Evolutionary conservation across 352 stramenopile species (phyloP).

Genomic region (Phytophthora litchii): DNA sequence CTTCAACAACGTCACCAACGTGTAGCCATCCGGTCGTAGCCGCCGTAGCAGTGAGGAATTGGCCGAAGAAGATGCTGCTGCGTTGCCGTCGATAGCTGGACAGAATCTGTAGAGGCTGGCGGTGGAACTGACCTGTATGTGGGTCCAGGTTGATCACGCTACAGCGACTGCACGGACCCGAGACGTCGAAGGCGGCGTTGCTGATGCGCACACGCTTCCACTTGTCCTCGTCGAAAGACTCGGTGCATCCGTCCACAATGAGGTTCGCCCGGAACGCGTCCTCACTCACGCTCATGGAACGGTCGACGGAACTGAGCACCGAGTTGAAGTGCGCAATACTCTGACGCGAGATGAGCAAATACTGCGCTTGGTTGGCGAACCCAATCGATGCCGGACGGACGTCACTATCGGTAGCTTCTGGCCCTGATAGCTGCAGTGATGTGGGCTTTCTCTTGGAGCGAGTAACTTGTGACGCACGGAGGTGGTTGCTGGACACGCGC

Average conservation of each 20-base stretch:
- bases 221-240: constrained; percentile 76
- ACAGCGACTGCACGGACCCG: constrained; percentile 77
- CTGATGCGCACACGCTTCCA: constrained; percentile 62
- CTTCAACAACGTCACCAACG: constrained; percentile 35
- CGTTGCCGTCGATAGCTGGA: constrained; percentile 74
- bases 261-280: constrained; percentile 80
- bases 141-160: constrained; percentile 88
- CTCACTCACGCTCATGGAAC: constrained; percentile 48
- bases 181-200: constrained; percentile 53
- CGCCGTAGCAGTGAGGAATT: constrained; percentile 59
- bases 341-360: constrained; percentile 61
- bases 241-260: constrained; percentile 64
- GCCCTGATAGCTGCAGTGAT: neutral
- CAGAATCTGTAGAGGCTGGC: constrained; percentile 71
- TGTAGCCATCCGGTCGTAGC: constrained; percentile 43
- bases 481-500: constrained; percentile 56
- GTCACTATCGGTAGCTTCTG: constrained; percentile 1
- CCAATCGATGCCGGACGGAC: constrained; percentile 50
- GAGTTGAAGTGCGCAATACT: constrained; percentile 63
- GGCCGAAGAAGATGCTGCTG: constrained; percentile 84
- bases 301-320: constrained; percentile 36
- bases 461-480: constrained; percentile 36
- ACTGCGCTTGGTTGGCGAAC: constrained; percentile 81
- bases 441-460: constrained; percentile 9
- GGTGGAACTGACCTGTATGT: constrained; percentile 55